Evolutionary conservation across 768 basidiomycete genomes (phyloP).

Genomic region (Mycena galericulata): DNA sequence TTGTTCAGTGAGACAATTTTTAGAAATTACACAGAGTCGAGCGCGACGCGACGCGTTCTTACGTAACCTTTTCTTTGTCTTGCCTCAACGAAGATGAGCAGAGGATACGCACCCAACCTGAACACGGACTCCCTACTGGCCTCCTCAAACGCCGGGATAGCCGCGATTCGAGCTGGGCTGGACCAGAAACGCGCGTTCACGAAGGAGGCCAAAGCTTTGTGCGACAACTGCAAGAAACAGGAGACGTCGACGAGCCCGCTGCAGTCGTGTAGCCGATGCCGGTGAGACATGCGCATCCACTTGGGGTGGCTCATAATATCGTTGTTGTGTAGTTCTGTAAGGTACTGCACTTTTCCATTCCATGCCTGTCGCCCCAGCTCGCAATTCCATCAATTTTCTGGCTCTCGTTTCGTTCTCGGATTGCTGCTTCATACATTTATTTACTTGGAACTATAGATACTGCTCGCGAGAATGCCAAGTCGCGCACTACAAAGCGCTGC

Average conservation of each 20-base stretch:
- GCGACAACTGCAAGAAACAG: constrained; percentile 21
- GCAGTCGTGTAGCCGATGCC: constrained; percentile 28
- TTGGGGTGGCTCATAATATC: not conserved
- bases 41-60: constrained; percentile 22
- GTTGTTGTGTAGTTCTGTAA: constrained; percentile 21
- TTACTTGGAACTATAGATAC: constrained; percentile 11
- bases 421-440: not conserved
- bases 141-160: constrained; percentile 3
- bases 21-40: not conserved
- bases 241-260: constrained; percentile 15
- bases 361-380: no score
- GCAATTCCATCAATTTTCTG: no score
- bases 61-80: not conserved
- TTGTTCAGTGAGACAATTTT: no score
- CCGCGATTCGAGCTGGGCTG: constrained; percentile 11
- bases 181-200: constrained; percentile 18
- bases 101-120: constrained; percentile 3
- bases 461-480: constrained; percentile 30
- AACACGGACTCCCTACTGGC: not conserved
- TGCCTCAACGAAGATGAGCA: not conserved
- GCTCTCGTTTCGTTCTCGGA: no score
- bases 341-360: no score
- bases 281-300: not conserved
- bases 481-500: constrained; percentile 21
- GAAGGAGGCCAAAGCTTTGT: constrained; percentile 23